Evolutionary conservation across 495 filamentous ascomycete genomes (phyloP), one percentile per base, ranked within the genome.

Genomic region (Hyaloscypha bicolor): DNA sequence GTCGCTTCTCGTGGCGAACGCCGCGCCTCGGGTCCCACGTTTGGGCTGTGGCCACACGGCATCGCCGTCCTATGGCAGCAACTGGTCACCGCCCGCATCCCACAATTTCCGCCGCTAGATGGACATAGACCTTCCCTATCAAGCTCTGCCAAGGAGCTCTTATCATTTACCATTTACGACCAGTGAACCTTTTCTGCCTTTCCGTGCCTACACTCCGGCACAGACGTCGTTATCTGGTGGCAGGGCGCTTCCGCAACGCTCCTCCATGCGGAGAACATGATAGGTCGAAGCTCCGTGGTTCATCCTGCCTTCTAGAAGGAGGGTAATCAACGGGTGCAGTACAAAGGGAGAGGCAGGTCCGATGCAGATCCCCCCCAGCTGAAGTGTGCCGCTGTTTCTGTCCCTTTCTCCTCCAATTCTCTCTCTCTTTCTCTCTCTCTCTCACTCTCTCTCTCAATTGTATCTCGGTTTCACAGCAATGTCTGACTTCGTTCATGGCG

Each of bases 401-500:
- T 16, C 45, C n/a, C 59, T 39, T 9, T 35, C 55, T 35, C 19
- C 31, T 62, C 29, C 29, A 1, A 56, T 55, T 53, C 58, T 45
- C 51, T 11, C 1, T 32, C 6, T 9, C 14, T 11, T 1, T 32
- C 19, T 9, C 14, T 11, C 6, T 21, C 19, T 9, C 25, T 25
- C 25, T 25, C 25, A 1, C 25, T 2, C 25, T 25, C 25, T 11
- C 6, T 32, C 19, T 9, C 14, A 2, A 51, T 59, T 39, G 21
- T 6, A 5, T 22, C 62, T 51, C 59, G 45, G 55, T 33, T 57
- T 51, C 51, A 30, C 53, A 19, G 32, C 57, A n/a, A 72, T 72
- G 70, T 61, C 63, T 62, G 70, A 72, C 55, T 72, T 69, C 56
- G 70, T 72, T 62, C 70, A 72, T 42, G 70, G 70, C 42, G 70